A percentile compares a stretch with the other conserved stretches of the same genome.
Evolutionary conservation across 257 asterid species (phyloP).

Genomic region (Salvia hispanica): DNA sequence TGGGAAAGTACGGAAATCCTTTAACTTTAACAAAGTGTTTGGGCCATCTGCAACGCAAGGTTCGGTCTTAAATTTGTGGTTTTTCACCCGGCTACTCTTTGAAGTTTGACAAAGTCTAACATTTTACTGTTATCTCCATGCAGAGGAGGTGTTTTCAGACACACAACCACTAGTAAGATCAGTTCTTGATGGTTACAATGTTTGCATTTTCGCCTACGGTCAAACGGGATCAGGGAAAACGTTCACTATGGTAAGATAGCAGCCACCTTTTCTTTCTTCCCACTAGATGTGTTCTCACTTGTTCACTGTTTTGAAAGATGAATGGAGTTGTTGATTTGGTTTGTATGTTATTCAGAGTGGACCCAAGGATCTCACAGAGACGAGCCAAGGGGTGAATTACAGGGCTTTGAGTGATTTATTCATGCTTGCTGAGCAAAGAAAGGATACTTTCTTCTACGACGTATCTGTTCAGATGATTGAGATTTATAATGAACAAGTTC

Average conservation of each 20-base stretch:
- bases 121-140: slow-evolving; percentile 29
- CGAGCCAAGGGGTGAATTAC: slow-evolving; percentile 83
- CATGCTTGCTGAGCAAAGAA: slow-evolving; percentile 79
- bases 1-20: slow-evolving; percentile 74
- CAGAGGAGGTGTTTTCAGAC: slow-evolving; percentile 92
- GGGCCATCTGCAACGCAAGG: slow-evolving; percentile 94
- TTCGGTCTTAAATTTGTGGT: slow-evolving; percentile 29
- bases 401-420: slow-evolving; percentile 87
- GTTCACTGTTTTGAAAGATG: slow-evolving; percentile 26
- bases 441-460: slow-evolving; percentile 69
- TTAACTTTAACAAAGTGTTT: slow-evolving; percentile 89
- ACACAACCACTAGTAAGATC: slow-evolving; percentile 87
- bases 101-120: slow-evolving; percentile 17
- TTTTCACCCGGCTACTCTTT: slow-evolving; percentile 8
- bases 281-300: slow-evolving; percentile 5
- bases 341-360: slow-evolving; percentile 64
- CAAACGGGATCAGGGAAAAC: slow-evolving; percentile 99
- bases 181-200: slow-evolving; percentile 94
- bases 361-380: slow-evolving; percentile 81
- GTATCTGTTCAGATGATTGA: slow-evolving; percentile 97
- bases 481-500: slow-evolving; percentile 95
- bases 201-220: slow-evolving; percentile 98
- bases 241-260: slow-evolving; percentile 73
- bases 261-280: not conserved
- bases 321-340: slow-evolving; percentile 23